Conservation (phyloP, 208 protist species). For the Strigomonas culicis region DNA sequence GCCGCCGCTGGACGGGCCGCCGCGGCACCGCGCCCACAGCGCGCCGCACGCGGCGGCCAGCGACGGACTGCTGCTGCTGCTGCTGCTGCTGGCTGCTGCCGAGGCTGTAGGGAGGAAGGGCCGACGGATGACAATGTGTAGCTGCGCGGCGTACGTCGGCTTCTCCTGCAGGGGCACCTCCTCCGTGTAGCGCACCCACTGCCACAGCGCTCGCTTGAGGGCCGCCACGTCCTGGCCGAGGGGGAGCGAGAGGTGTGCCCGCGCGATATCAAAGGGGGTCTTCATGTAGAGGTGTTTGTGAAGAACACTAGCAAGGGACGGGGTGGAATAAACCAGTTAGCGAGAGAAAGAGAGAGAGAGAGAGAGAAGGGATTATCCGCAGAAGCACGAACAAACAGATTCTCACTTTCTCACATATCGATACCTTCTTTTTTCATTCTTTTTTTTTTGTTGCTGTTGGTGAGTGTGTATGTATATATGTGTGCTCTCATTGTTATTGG, state of each 20-base stretch:
- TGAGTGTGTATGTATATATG: slow-evolving; percentile 1
- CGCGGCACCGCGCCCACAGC: not conserved
- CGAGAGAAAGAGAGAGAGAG: slow-evolving; percentile 6
- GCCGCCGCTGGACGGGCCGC: not conserved
- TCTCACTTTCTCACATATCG: not conserved
- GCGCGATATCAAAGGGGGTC: slow-evolving; percentile 38
- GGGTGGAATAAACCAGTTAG: too few relatives aligned
- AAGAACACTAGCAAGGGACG: too few relatives aligned
- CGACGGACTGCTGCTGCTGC: not conserved
- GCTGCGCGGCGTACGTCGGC: slow-evolving; percentile 41
- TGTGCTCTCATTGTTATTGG: not conserved
- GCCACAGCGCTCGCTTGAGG: slow-evolving; percentile 54
- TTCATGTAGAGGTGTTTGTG: not conserved
- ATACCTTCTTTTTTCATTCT: not conserved
- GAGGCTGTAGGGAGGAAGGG: slow-evolving; percentile 5
- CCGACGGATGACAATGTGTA: slow-evolving; percentile 41
- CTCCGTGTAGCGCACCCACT: slow-evolving; percentile 64
- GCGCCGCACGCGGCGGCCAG: not conserved
- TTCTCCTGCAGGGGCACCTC: slow-evolving; percentile 50
- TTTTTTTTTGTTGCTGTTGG: slow-evolving; percentile 8
- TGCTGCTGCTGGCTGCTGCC: not conserved
- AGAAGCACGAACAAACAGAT: not conserved
- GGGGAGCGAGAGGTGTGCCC: slow-evolving; percentile 49
- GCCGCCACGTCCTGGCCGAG: slow-evolving; percentile 44
- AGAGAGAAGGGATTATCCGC: not conserved